phyloP scores from a whole-genome alignment of 441 rosid species.

The Rhodomyrtus psidioides region DNA sequence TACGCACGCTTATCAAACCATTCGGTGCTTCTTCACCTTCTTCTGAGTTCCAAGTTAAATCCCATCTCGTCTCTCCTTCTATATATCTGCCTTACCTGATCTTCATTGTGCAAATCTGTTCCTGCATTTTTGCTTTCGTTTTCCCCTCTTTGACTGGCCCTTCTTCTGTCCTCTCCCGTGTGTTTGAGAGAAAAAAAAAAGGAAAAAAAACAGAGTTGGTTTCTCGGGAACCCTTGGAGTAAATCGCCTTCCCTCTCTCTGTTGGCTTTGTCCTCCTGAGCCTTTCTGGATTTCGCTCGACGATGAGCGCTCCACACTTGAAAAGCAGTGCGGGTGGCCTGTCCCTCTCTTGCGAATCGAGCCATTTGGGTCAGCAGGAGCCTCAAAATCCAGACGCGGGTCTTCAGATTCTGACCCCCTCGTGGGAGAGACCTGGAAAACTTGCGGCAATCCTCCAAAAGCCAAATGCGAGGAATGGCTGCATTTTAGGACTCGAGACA shows the following conservation, averaged over 20 bases:
- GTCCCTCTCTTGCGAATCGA: background rate
- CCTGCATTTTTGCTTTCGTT: background rate
- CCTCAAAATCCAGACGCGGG: background rate
- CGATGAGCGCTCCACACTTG: background rate
- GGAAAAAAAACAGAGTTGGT: background rate
- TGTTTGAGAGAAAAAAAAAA: background rate
- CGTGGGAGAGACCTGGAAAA: background rate
- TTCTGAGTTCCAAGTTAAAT: background rate
- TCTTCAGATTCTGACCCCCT: background rate
- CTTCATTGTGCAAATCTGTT: background rate
- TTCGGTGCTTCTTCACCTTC: background rate
- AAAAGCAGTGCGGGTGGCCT: background rate
- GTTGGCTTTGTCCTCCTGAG: background rate
- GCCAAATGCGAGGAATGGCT: background rate
- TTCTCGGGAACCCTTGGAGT: background rate
- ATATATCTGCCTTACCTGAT: background rate
- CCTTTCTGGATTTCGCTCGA: background rate
- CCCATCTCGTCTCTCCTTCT: background rate
- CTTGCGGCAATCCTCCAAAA: background rate
- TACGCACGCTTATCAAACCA: background rate
- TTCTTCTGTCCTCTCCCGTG: background rate
- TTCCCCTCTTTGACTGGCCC: background rate
- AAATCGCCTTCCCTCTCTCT: background rate
- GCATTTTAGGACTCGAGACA: background rate
- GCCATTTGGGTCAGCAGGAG: background rate